Evolutionary conservation across 352 stramenopile genomes (phyloP).

Genomic region (Globisporangium nunn): DNA sequence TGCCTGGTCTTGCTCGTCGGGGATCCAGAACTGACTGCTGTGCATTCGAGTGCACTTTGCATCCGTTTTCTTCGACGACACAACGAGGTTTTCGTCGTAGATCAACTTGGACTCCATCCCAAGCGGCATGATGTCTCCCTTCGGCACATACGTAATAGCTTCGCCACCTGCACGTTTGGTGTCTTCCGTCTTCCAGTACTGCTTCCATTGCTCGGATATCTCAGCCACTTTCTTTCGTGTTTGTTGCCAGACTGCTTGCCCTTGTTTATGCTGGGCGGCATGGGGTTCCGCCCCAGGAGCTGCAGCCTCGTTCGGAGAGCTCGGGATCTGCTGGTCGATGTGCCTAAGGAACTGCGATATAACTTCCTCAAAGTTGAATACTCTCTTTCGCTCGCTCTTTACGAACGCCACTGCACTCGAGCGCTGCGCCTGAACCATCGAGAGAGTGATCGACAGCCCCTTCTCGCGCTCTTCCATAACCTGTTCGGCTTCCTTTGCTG

Average conservation of each 20-base stretch:
- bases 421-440: slow-evolving; percentile 58
- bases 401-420: slow-evolving; percentile 42
- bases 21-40: slow-evolving; percentile 46
- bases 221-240: slow-evolving; percentile 26
- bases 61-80: slow-evolving; percentile 49
- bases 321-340: slow-evolving; percentile 27
- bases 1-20: slow-evolving; percentile 37
- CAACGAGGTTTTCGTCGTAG: slow-evolving; percentile 43
- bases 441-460: slow-evolving; percentile 59
- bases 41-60: slow-evolving; percentile 58
- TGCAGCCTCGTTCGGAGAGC: neutral
- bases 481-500: slow-evolving; percentile 53
- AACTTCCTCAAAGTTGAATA: slow-evolving; percentile 54
- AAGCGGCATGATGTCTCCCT: slow-evolving; percentile 42
- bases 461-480: slow-evolving; percentile 76
- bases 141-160: slow-evolving; percentile 21
- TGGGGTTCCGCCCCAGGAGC: neutral
- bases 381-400: slow-evolving; percentile 51
- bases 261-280: neutral
- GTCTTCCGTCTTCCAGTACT: slow-evolving; percentile 11
- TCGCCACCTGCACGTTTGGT: neutral
- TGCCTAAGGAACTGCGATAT: slow-evolving; percentile 47
- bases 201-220: slow-evolving; percentile 28
- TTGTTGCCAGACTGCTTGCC: slow-evolving; percentile 22
- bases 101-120: slow-evolving; percentile 58